Conservation (phyloP, 75 land plant genomes). For the Cryptomeria japonica region DNA sequence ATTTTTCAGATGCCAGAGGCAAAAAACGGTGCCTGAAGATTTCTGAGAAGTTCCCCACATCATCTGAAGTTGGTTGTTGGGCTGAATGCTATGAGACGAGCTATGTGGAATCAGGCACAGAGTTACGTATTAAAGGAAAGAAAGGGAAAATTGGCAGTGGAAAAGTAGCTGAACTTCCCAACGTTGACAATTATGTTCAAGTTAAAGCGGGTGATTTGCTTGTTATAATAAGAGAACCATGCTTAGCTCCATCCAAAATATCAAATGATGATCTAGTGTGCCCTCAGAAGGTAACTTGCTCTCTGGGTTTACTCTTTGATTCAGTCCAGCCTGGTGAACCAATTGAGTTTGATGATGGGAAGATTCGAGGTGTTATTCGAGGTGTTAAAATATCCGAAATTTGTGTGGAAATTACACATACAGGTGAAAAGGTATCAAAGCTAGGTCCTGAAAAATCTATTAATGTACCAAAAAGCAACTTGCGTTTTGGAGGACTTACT, state of each 20-base stretch:
- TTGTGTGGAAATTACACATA: constrained; percentile 46
- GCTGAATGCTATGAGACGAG: constrained; percentile 48
- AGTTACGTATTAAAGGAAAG: constrained; percentile 25
- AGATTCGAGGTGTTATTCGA: constrained; percentile 48
- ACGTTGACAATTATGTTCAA: constrained; percentile 35
- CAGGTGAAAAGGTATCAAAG: constrained; percentile 49
- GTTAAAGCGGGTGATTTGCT: constrained; percentile 52
- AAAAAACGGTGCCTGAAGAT: constrained; percentile 34
- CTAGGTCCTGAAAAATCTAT: constrained; percentile 61
- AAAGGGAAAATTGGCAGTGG: constrained; percentile 26
- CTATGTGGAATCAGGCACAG: constrained; percentile 45
- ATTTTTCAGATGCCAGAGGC: constrained; percentile 50
- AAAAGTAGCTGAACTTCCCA: constrained; percentile 40
- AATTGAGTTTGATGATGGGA: constrained; percentile 71
- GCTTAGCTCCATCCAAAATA: constrained; percentile 16
- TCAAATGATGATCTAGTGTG: not conserved
- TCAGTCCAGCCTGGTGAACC: constrained; percentile 58
- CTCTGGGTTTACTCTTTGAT: constrained; percentile 48
- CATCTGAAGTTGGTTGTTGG: constrained; percentile 33
- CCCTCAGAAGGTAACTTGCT: constrained; percentile 43
- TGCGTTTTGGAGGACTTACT: constrained; percentile 53
- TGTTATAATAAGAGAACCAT: constrained; percentile 33
- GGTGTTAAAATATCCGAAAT: constrained; percentile 39
- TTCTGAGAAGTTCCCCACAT: constrained; percentile 18
- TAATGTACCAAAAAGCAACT: constrained; percentile 51